These are phyloP conservation scores for Podospora pseudopauciseta DNA, from an alignment of 495 filamentous ascomycete species.

Conservation along the genomic window DNA sequence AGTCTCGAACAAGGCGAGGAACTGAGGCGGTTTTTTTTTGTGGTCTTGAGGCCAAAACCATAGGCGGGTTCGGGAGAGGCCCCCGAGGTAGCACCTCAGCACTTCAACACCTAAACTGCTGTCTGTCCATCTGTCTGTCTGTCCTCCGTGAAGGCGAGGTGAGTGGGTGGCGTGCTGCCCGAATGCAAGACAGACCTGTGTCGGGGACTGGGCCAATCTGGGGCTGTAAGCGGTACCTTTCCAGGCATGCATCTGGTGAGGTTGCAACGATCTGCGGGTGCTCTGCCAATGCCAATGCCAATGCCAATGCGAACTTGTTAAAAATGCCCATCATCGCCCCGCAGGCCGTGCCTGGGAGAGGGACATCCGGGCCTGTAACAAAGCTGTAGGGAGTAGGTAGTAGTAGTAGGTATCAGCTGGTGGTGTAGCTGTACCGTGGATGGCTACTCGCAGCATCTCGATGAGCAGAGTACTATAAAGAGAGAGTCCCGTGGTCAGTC, in stretches of 20 bases:
- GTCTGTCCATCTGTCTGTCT: neutral
- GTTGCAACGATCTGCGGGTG: conserved; percentile 19
- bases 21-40: neutral
- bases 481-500: neutral
- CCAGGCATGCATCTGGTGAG: neutral
- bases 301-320: conserved; percentile 1
- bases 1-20: conserved; percentile 1
- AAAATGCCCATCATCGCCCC: neutral
- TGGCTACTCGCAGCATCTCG: neutral
- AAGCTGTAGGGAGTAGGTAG: neutral
- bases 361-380: too few species aligned
- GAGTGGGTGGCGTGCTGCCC: neutral
- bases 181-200: conserved; percentile 5
- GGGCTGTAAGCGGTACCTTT: conserved; percentile 16
- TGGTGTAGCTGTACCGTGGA: neutral
- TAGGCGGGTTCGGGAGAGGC: neutral
- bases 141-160: neutral
- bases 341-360: neutral
- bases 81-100: neutral
- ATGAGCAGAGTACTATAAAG: neutral
- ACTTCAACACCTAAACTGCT: neutral
- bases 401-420: too few species aligned
- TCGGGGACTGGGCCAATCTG: neutral
- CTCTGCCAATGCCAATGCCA: conserved; percentile 6
- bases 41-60: neutral